phyloP scores from a whole-genome alignment of 2,329 filamentous ascomycete species.

The Trichoderma sp. region DNA sequence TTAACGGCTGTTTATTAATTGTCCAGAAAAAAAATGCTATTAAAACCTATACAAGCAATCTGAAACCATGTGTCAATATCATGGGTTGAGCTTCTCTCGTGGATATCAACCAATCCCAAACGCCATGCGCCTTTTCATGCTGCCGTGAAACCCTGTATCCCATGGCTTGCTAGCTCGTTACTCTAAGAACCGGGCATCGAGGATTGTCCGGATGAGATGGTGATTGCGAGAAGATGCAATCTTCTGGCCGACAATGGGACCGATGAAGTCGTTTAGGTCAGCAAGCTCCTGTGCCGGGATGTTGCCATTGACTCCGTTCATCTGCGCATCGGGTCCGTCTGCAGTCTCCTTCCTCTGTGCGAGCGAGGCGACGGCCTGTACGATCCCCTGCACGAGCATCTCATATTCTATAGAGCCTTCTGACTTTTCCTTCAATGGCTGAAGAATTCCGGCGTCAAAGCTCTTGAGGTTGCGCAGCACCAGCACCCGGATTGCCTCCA shows the following conservation, averaged over 20 bases:
- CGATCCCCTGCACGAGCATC: constrained; percentile 58
- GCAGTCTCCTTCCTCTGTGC: constrained; percentile 38
- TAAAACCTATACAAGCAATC: constrained; percentile 13
- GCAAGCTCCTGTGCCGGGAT: constrained; percentile 43
- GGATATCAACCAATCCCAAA: constrained; percentile 31
- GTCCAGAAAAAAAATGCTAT: constrained; percentile 18
- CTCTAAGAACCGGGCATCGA: constrained; percentile 59
- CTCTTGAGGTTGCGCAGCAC: constrained; percentile 59
- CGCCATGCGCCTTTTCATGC: constrained; percentile 35
- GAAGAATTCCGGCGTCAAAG: constrained; percentile 57
- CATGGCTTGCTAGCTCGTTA: constrained; percentile 33
- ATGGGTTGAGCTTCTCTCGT: not conserved
- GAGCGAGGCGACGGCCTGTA: constrained; percentile 55
- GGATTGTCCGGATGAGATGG: constrained; percentile 52
- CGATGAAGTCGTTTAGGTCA: constrained; percentile 58
- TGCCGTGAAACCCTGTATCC: not conserved
- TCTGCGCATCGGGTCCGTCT: constrained; percentile 40
- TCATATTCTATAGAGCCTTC: constrained; percentile 55
- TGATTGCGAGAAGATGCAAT: constrained; percentile 51
- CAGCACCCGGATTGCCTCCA: constrained; percentile 59
- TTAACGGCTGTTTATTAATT: constrained; percentile 16
- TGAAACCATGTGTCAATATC: not conserved
- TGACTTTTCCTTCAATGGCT: constrained; percentile 55
- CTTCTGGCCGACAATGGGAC: constrained; percentile 55
- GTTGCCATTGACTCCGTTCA: constrained; percentile 48